These are phyloP conservation scores for Citrus reticulata DNA, from an alignment of 345 rosid species.

Conservation along the genomic window DNA sequence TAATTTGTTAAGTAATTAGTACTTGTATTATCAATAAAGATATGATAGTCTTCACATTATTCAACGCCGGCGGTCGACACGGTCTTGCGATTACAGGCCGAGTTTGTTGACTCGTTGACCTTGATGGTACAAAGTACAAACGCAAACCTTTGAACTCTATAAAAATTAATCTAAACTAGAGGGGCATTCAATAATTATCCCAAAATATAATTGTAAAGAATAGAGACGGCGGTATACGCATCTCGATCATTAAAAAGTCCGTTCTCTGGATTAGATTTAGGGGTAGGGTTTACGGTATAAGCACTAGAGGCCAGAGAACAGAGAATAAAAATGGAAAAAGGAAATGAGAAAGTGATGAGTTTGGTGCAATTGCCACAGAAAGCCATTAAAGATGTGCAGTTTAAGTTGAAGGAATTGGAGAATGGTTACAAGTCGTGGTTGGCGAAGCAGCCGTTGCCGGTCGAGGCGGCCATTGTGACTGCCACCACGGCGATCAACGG, in stretches of 20 bases:
- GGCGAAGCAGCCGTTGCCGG: slow-evolving; percentile 65
- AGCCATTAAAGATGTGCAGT: slow-evolving; percentile 52
- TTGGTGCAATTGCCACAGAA: slow-evolving; percentile 44
- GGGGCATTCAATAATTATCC: neutral
- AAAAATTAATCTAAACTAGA: too few species aligned
- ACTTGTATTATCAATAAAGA: too few species aligned
- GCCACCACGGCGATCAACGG: slow-evolving; percentile 75
- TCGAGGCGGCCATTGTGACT: slow-evolving; percentile 77
- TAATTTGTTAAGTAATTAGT: too few species aligned
- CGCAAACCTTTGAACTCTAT: too few species aligned
- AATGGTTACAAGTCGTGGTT: slow-evolving; percentile 66
- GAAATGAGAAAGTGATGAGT: slow-evolving; percentile 39
- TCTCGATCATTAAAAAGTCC: neutral
- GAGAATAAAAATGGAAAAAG: slow-evolving; percentile 39
- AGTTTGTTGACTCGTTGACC: too few species aligned
- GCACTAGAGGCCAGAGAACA: neutral
- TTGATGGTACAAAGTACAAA: too few species aligned
- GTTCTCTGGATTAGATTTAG: neutral
- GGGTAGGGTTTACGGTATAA: slow-evolving; percentile 6
- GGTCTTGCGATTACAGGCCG: too few species aligned
- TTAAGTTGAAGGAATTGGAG: slow-evolving; percentile 61
- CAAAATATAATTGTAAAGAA: too few species aligned
- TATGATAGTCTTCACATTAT: too few species aligned
- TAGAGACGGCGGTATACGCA: neutral
- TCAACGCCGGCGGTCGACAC: too few species aligned